A percentile compares a stretch with the other conserved stretches of the same genome.
phyloP scores from a whole-genome alignment of 345 rosid genomes.

The Boechera retrofracta region DNA sequence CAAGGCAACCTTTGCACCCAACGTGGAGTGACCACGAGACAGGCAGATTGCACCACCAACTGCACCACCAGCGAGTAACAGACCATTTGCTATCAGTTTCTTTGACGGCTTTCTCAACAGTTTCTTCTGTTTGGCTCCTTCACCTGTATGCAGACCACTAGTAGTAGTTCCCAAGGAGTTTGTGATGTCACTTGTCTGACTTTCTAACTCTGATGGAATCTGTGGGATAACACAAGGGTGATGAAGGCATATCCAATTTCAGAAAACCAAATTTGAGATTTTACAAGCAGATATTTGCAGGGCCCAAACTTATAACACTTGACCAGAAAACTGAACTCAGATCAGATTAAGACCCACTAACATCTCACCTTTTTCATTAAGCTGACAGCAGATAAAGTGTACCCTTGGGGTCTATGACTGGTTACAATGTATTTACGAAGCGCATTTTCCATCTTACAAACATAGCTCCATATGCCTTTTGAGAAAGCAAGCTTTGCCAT shows the following conservation, averaged over 20 bases:
- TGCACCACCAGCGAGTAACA: conserved; percentile 67
- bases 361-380: conserved; percentile 69
- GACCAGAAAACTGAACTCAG: conserved; percentile 10
- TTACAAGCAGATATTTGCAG: conserved; percentile 7
- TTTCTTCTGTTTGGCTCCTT: conserved; percentile 49
- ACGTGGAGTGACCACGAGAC: conserved; percentile 69
- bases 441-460: conserved; percentile 86
- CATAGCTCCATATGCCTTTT: conserved; percentile 92
- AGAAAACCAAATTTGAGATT: not conserved
- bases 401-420: conserved; percentile 43
- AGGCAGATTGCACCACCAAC: conserved; percentile 67
- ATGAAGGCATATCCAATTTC: conserved; percentile 1
- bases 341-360: not conserved
- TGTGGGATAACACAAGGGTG: conserved; percentile 37
- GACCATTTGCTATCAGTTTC: conserved; percentile 66
- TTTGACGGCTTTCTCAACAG: conserved; percentile 63
- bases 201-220: conserved; percentile 72
- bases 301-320: conserved; percentile 1
- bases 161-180: conserved; percentile 7
- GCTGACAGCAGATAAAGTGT: conserved; percentile 56
- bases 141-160: conserved; percentile 36
- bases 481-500: conserved; percentile 91
- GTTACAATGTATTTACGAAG: conserved; percentile 60
- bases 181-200: conserved; percentile 32
- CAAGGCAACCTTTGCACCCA: conserved; percentile 85